Conservation (phyloP, 805 yeast genomes). For the Cyberlindnera saturnus region DNA sequence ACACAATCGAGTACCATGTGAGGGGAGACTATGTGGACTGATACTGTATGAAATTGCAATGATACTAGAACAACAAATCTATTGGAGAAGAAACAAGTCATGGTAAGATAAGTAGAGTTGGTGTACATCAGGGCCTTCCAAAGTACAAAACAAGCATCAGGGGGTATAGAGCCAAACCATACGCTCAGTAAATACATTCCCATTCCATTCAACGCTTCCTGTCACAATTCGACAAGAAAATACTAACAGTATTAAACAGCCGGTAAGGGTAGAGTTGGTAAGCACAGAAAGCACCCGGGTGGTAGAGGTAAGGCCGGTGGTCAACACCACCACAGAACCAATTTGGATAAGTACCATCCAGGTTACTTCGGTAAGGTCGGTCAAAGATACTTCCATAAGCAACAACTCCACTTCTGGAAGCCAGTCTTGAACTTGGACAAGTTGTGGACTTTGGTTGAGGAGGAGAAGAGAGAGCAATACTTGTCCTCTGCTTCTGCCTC, state of each 20-base stretch:
- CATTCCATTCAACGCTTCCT: too few species aligned
- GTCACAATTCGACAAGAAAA: not conserved
- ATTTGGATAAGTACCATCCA: slow-evolving; percentile 99
- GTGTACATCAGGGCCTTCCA: too few species aligned
- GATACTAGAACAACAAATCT: too few species aligned
- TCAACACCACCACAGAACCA: slow-evolving; percentile 99
- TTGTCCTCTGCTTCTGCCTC: slow-evolving; percentile 75
- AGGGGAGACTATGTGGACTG: too few species aligned
- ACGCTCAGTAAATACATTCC: too few species aligned
- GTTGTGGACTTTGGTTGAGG: slow-evolving; percentile 95
- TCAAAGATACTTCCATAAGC: slow-evolving; percentile 99
- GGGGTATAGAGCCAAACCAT: too few species aligned
- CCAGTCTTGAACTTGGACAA: slow-evolving; percentile 98
- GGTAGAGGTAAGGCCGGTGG: slow-evolving; percentile 99
- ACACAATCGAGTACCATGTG: too few species aligned
- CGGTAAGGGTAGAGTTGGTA: slow-evolving; percentile 99
- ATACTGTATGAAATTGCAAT: too few species aligned
- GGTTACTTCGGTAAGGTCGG: slow-evolving; percentile 99
- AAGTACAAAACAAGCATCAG: too few species aligned
- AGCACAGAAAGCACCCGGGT: slow-evolving; percentile 99
- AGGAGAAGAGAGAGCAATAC: slow-evolving; percentile 91
- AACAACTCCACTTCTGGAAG: slow-evolving; percentile 91
- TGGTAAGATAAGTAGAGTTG: too few species aligned
- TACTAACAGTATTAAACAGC: slow-evolving; percentile 43
- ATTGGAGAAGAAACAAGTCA: too few species aligned